Evolutionary conservation across 108 stramenopile species (phyloP).

Genomic region (Cyclotella sp.): DNA sequence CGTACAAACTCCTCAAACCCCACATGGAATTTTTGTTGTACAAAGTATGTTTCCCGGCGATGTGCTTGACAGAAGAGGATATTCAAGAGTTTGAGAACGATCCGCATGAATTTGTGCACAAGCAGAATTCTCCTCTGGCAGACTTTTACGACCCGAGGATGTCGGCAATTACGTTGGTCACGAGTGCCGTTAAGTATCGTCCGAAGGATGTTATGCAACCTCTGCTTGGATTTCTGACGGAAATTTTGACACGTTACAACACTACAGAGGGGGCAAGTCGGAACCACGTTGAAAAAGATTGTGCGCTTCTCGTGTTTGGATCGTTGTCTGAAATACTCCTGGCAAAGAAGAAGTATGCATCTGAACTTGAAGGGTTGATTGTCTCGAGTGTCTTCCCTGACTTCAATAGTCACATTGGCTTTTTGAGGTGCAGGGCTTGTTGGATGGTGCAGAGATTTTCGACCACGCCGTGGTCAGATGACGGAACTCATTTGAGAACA

Average conservation of each 20-base stretch:
- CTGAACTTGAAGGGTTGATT: slow-evolving; percentile 86
- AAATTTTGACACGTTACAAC: slow-evolving; percentile 84
- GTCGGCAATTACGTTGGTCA: slow-evolving; percentile 93
- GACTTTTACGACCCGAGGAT: slow-evolving; percentile 95
- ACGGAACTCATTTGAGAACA: slow-evolving; percentile 74
- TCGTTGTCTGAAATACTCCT: slow-evolving; percentile 81
- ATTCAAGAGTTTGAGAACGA: slow-evolving; percentile 94
- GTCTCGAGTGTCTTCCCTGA: slow-evolving; percentile 94
- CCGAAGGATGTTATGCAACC: slow-evolving; percentile 91
- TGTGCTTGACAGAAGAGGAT: slow-evolving; percentile 90
- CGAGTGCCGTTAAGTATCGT: slow-evolving; percentile 92
- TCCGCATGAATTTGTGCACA: slow-evolving; percentile 96
- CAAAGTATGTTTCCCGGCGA: slow-evolving; percentile 95
- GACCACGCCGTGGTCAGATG: slow-evolving; percentile 75
- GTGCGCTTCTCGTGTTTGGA: slow-evolving; percentile 89
- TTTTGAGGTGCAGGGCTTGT: slow-evolving; percentile 93
- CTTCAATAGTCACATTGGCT: slow-evolving; percentile 90
- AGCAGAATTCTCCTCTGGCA: slow-evolving; percentile 92
- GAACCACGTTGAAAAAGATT: slow-evolving; percentile 94
- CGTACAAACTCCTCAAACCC: slow-evolving; percentile 97
- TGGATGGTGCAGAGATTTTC: slow-evolving; percentile 95
- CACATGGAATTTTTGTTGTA: slow-evolving; percentile 97
- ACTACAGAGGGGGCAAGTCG: slow-evolving; percentile 67
- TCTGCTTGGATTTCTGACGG: slow-evolving; percentile 80
- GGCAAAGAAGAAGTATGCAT: slow-evolving; percentile 82